These are phyloP conservation scores for Eutrema salsugineum DNA, from an alignment of 441 rosid genomes.

Conservation along the genomic window DNA sequence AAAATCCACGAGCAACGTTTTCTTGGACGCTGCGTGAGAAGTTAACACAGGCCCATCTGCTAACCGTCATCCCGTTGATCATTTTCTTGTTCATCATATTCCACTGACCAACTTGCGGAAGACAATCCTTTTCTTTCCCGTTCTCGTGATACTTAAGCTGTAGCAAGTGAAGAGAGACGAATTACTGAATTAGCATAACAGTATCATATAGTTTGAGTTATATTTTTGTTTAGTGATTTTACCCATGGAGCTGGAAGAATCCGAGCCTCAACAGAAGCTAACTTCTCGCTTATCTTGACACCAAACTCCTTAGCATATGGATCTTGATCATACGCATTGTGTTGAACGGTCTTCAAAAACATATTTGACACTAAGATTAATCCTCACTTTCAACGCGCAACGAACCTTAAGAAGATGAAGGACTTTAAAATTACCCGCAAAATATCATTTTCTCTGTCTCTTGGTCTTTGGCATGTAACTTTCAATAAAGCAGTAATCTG, in stretches of 20 bases:
- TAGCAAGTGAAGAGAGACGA: background rate
- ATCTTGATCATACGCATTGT: slow-evolving; percentile 84
- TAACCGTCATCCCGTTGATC: slow-evolving; percentile 96
- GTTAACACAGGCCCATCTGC: slow-evolving; percentile 93
- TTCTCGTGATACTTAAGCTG: slow-evolving; percentile 98
- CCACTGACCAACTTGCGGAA: slow-evolving; percentile 99
- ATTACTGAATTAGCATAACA: background rate
- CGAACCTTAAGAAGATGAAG: background rate
- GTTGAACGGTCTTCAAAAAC: slow-evolving; percentile 67
- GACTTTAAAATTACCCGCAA: slow-evolving; percentile 42
- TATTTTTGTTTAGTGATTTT: slow-evolving; percentile 11
- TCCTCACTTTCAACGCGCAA: background rate
- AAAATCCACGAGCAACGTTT: slow-evolving; percentile 82
- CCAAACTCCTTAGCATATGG: slow-evolving; percentile 97
- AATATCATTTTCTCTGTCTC: slow-evolving; percentile 90
- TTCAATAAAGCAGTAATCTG: slow-evolving; percentile 87
- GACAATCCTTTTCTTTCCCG: slow-evolving; percentile 94
- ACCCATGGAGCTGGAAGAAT: slow-evolving; percentile 99
- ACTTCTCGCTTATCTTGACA: slow-evolving; percentile 79
- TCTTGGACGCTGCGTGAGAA: slow-evolving; percentile 96
- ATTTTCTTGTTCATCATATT: slow-evolving; percentile 99
- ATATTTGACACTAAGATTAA: background rate
- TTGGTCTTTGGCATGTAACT: slow-evolving; percentile 95
- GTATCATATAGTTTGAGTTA: background rate
- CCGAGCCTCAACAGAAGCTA: slow-evolving; percentile 92